These are phyloP conservation scores for Colletotrichum musicola DNA, from an alignment of 2,329 filamentous ascomycete genomes.

Conservation along the genomic window DNA sequence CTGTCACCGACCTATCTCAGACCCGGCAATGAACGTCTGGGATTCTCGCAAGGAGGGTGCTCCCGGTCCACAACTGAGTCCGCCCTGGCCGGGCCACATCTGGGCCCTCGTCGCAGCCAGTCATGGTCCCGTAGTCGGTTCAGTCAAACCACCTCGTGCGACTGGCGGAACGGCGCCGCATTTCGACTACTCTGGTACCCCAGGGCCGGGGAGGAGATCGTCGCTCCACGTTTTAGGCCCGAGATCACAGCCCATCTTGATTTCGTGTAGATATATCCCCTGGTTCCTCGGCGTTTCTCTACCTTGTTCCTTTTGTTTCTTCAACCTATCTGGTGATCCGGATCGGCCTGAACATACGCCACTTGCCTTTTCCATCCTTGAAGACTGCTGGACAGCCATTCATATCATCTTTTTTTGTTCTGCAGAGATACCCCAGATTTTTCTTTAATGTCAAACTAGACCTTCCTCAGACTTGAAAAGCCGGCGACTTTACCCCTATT, in stretches of 20 bases:
- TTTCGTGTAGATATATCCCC: conserved; percentile 17
- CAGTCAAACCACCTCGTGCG: conserved; percentile 1
- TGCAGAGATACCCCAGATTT: background rate
- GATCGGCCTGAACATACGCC: background rate
- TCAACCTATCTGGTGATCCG: background rate
- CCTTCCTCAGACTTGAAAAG: no score
- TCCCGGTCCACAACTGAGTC: background rate
- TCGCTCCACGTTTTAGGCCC: conserved; percentile 25
- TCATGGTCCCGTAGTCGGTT: background rate
- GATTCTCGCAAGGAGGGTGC: conserved; percentile 28
- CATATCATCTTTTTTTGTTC: background rate
- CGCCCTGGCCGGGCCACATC: conserved; percentile 1
- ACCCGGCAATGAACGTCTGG: conserved; percentile 17
- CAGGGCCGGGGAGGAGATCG: conserved; percentile 5
- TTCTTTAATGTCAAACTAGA: conserved; percentile 22
- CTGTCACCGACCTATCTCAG: background rate
- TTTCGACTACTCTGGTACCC: background rate
- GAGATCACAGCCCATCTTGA: background rate
- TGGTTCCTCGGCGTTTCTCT: conserved; percentile 9
- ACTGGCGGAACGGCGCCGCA: background rate
- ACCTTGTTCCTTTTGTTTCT: background rate
- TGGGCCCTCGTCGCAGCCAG: background rate
- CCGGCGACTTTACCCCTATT: background rate
- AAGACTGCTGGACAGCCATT: conserved; percentile 21
- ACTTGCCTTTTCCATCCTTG: background rate